Conservation (phyloP, 2,329 filamentous ascomycete species). For the Penicillium sp. region DNA sequence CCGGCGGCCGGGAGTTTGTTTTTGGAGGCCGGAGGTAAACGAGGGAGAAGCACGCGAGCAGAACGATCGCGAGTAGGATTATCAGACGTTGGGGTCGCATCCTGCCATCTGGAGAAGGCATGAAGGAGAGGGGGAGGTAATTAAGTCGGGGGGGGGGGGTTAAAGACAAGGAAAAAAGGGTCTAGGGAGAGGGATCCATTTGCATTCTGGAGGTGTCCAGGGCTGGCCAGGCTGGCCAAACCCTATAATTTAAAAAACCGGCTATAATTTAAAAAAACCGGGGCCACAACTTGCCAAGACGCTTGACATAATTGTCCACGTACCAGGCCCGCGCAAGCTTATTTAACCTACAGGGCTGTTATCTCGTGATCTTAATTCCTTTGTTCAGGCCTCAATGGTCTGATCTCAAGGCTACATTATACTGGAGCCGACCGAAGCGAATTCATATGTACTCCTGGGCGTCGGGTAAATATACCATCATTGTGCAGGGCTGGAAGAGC, state of each 20-base stretch:
- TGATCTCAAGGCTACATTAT: too few relatives aligned
- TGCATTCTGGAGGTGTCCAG: background rate
- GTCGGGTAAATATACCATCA: too few relatives aligned
- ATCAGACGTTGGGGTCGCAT: conserved; percentile 40
- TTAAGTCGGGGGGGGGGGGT: conserved; percentile 7
- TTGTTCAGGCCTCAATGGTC: background rate
- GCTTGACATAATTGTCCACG: conserved; percentile 2
- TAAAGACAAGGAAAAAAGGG: conserved; percentile 4
- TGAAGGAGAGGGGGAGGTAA: conserved; percentile 4
- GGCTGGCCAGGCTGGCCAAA: background rate
- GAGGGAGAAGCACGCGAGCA: conserved; percentile 35
- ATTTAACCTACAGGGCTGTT: background rate
- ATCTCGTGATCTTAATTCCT: background rate
- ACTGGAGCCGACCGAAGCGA: too few relatives aligned
- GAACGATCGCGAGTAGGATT: conserved; percentile 31
- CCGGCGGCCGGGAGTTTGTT: conserved; percentile 6
- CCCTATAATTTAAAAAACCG: background rate
- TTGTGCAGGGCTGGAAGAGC: background rate
- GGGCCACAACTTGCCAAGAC: background rate
- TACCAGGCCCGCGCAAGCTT: background rate
- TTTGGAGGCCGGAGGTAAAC: conserved; percentile 28
- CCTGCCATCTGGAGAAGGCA: conserved; percentile 30
- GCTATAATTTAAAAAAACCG: background rate
- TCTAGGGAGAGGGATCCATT: background rate
- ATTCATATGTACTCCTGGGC: too few relatives aligned